Evolutionary conservation across 805 yeast species (phyloP).

Genomic region (Spathaspora girioi): DNA sequence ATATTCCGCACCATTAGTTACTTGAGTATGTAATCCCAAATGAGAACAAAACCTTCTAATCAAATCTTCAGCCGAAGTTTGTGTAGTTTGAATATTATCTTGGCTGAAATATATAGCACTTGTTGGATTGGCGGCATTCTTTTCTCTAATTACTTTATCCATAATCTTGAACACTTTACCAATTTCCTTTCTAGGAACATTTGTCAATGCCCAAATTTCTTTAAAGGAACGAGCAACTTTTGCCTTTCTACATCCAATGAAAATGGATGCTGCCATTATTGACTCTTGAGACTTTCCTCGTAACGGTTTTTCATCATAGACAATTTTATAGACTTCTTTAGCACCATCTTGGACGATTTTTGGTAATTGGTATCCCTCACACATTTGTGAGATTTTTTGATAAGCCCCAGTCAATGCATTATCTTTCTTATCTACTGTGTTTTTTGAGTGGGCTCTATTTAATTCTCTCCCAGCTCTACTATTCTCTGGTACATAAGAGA

Average conservation of each 20-base stretch:
- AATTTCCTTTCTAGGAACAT: conserved; percentile 91
- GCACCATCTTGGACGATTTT: conserved; percentile 96
- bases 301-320: conserved; percentile 79
- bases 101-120: conserved; percentile 33
- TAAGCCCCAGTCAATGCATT: conserved; percentile 85
- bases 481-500: conserved; percentile 83
- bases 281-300: conserved; percentile 91
- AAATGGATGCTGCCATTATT: conserved; percentile 94
- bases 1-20: conserved; percentile 88
- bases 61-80: conserved; percentile 89
- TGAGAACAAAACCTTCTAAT: conserved; percentile 96
- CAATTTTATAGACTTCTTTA: conserved; percentile 90
- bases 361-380: conserved; percentile 94
- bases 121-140: conserved; percentile 51
- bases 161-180: conserved; percentile 87
- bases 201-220: conserved; percentile 92
- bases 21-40: conserved; percentile 78
- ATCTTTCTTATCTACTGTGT: conserved; percentile 83
- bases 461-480: conserved; percentile 84
- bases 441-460: conserved; percentile 83
- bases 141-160: conserved; percentile 52
- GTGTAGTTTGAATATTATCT: conserved; percentile 64
- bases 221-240: conserved; percentile 91
- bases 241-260: conserved; percentile 92
- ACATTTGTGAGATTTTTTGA: conserved; percentile 88